Evolutionary conservation across 2,329 filamentous ascomycete genomes (phyloP).

Genomic region (Dendrostoma leiphaemia): DNA sequence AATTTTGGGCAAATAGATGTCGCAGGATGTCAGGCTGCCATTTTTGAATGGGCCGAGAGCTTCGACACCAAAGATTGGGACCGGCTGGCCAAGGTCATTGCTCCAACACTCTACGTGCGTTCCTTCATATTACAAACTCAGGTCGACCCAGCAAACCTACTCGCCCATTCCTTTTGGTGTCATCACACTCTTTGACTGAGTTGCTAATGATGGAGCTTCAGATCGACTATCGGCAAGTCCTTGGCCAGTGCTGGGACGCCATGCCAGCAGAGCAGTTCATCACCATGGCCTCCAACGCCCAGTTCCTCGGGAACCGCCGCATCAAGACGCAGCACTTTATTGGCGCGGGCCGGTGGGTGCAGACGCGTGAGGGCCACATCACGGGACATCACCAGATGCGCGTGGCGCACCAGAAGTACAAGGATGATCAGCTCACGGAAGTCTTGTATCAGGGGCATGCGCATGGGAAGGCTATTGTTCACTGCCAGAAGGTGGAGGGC

Average conservation of each 20-base stretch:
- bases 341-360: slow-evolving; percentile 50
- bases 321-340: slow-evolving; percentile 58
- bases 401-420: slow-evolving; percentile 56
- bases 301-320: slow-evolving; percentile 51
- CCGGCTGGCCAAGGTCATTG: slow-evolving; percentile 38
- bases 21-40: slow-evolving; percentile 39
- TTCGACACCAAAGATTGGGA: slow-evolving; percentile 67
- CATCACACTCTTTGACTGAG: no score
- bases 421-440: slow-evolving; percentile 41
- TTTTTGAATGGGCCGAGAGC: slow-evolving; percentile 62
- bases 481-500: slow-evolving; percentile 56
- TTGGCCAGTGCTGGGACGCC: slow-evolving; percentile 53
- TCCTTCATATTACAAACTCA: background rate
- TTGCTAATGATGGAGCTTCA: background rate
- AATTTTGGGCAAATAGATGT: slow-evolving; percentile 31
- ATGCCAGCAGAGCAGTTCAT: slow-evolving; percentile 56
- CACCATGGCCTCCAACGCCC: slow-evolving; percentile 47
- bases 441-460: slow-evolving; percentile 55
- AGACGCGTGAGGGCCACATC: slow-evolving; percentile 45
- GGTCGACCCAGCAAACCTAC: no score
- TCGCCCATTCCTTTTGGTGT: no score
- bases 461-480: slow-evolving; percentile 51
- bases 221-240: slow-evolving; percentile 32
- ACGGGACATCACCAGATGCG: slow-evolving; percentile 56
- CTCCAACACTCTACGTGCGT: background rate